These are phyloP conservation scores for Fusarium musae DNA, from an alignment of 2,329 filamentous ascomycete genomes.

Conservation along the genomic window DNA sequence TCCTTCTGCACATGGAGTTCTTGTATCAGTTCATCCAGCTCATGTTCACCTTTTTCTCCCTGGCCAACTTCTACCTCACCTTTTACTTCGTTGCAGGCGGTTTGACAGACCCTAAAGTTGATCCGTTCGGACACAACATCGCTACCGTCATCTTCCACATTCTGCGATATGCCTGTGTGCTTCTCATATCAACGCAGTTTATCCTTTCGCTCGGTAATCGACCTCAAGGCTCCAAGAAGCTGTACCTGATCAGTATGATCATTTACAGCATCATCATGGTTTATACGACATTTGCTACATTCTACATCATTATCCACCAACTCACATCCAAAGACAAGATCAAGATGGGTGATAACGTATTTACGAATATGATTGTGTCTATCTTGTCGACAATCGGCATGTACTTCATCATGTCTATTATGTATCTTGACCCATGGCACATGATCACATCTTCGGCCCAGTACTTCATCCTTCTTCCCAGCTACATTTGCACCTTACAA, in stretches of 20 bases:
- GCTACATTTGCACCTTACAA: slow-evolving; percentile 96
- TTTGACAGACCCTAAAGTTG: slow-evolving; percentile 78
- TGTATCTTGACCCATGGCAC: slow-evolving; percentile 99
- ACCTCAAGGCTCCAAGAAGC: slow-evolving; percentile 90
- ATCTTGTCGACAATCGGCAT: slow-evolving; percentile 89
- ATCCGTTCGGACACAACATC: slow-evolving; percentile 91
- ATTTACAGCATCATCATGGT: slow-evolving; percentile 95
- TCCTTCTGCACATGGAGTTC: slow-evolving; percentile 94
- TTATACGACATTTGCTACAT: slow-evolving; percentile 88
- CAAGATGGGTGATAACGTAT: slow-evolving; percentile 83
- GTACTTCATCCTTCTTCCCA: slow-evolving; percentile 92
- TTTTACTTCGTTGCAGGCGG: slow-evolving; percentile 98
- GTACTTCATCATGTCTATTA: slow-evolving; percentile 95
- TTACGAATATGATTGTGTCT: slow-evolving; percentile 94
- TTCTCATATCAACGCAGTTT: slow-evolving; percentile 94
- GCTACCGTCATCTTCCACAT: slow-evolving; percentile 87
- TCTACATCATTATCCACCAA: slow-evolving; percentile 91
- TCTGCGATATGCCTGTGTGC: slow-evolving; percentile 83
- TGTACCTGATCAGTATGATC: slow-evolving; percentile 89
- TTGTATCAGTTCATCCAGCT: slow-evolving; percentile 94
- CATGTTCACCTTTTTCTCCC: slow-evolving; percentile 95
- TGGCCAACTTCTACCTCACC: slow-evolving; percentile 98
- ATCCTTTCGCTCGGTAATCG: slow-evolving; percentile 96
- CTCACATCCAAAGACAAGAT: slow-evolving; percentile 65
- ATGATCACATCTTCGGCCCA: slow-evolving; percentile 93